Evolutionary conservation across 2,329 filamentous ascomycete species (phyloP).

Genomic region (Xylariales sp.): DNA sequence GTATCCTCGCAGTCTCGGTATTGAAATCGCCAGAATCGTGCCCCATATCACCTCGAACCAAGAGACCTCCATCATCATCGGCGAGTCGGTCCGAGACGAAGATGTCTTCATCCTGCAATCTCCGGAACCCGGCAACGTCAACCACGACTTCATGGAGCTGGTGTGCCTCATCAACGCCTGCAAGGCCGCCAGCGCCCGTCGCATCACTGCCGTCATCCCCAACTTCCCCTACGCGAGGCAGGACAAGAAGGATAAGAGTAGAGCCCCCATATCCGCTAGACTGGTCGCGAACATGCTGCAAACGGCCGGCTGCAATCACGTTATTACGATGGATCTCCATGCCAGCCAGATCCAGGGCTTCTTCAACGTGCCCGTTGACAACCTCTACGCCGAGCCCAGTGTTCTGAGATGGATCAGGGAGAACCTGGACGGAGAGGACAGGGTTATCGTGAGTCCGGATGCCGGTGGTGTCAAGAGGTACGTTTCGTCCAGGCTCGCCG

Average conservation of each 20-base stretch:
- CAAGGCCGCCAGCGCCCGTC: slow-evolving; percentile 63
- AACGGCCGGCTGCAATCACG: slow-evolving; percentile 85
- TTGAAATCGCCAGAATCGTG: slow-evolving; percentile 74
- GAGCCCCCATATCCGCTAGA: slow-evolving; percentile 94
- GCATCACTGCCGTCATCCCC: slow-evolving; percentile 91
- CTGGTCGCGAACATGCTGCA: slow-evolving; percentile 97
- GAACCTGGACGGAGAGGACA: slow-evolving; percentile 75
- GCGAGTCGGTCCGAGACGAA: slow-evolving; percentile 93
- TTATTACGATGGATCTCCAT: slow-evolving; percentile 95
- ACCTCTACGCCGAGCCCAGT: slow-evolving; percentile 90
- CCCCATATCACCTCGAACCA: slow-evolving; percentile 83
- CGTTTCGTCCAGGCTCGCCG: slow-evolving; percentile 16
- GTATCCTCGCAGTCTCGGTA: slow-evolving; percentile 55
- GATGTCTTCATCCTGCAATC: slow-evolving; percentile 98
- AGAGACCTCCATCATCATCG: slow-evolving; percentile 86
- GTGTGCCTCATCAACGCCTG: slow-evolving; percentile 98
- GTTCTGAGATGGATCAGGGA: slow-evolving; percentile 88
- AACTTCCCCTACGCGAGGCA: slow-evolving; percentile 96
- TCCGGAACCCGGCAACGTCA: slow-evolving; percentile 91
- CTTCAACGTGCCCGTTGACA: slow-evolving; percentile 74
- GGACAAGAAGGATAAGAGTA: slow-evolving; percentile 92
- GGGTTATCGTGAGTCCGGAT: slow-evolving; percentile 91
- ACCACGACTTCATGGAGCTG: slow-evolving; percentile 96
- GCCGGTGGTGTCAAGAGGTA: slow-evolving; percentile 89
- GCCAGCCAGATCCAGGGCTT: slow-evolving; percentile 94